Percentiles rank a stretch among this genome's conserved stretches.
Conservation (phyloP, 129 eudicot genomes). For the Calendula officinalis region DNA sequence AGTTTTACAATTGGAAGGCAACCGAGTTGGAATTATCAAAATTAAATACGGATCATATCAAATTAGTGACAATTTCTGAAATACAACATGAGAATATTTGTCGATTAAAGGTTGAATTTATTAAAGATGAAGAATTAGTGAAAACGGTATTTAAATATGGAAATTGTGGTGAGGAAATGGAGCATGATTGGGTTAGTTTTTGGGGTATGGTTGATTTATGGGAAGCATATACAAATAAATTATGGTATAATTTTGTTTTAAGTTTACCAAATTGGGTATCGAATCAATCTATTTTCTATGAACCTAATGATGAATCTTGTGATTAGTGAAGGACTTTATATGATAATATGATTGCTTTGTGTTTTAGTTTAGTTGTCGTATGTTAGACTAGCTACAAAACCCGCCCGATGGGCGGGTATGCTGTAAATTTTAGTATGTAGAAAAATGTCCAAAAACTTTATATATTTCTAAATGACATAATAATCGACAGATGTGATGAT, state of each 20-base stretch:
- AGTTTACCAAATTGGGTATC: conserved; percentile 64
- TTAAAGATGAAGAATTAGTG: conserved; percentile 48
- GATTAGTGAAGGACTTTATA: no score
- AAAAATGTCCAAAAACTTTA: no score
- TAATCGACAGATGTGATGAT: no score
- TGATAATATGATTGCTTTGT: background rate
- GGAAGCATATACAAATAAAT: conserved; percentile 60
- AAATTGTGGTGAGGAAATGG: conserved; percentile 11
- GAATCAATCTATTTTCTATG: conserved; percentile 49
- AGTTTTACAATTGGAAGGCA: conserved; percentile 65
- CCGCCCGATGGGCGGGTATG: no score
- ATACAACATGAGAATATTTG: conserved; percentile 36
- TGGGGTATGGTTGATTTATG: conserved; percentile 50
- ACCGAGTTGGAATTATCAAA: conserved; percentile 31
- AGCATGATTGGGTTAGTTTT: conserved; percentile 47
- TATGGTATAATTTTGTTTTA: conserved; percentile 39
- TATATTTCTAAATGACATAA: no score
- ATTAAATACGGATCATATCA: conserved; percentile 7
- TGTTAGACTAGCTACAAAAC: no score
- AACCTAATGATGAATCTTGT: conserved; percentile 14
- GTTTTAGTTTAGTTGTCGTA: background rate
- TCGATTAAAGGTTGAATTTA: conserved; percentile 33
- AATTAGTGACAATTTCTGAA: conserved; percentile 34
- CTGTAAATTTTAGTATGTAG: no score
- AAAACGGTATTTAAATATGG: conserved; percentile 29